phyloP scores from a whole-genome alignment of 1,284 basidiomycete species.

The Ustilago vetiveriae region DNA sequence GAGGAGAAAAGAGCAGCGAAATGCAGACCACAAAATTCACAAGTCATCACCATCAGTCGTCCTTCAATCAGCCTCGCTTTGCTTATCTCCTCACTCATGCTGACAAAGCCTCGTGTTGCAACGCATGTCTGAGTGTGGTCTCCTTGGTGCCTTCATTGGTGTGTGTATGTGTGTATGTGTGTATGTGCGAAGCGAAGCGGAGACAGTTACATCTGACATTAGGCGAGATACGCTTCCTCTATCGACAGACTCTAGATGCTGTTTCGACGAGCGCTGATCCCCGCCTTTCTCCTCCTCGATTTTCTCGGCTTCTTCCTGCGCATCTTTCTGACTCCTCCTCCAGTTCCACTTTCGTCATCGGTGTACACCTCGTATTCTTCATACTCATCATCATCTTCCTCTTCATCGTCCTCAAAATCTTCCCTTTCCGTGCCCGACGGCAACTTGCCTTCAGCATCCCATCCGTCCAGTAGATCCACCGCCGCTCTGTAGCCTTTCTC shows the following conservation, averaged over 20 bases:
- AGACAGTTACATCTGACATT: no score
- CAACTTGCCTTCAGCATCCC: constrained; percentile 82
- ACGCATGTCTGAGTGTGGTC: no score
- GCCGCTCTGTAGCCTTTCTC: constrained; percentile 83
- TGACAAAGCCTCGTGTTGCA: no score
- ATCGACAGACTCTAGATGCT: constrained; percentile 32
- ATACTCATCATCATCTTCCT: constrained; percentile 8
- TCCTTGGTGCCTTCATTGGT: no score
- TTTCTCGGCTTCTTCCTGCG: constrained; percentile 9
- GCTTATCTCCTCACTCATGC: no score
- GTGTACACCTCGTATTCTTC: constrained; percentile 12
- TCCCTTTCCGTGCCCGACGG: constrained; percentile 74
- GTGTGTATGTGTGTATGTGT: no score
- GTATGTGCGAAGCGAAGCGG: no score
- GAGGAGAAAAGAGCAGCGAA: neutral
- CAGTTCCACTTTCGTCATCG: constrained; percentile 4
- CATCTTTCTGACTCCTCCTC: constrained; percentile 3
- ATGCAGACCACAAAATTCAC: neutral
- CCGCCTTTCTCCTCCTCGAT: constrained; percentile 22
- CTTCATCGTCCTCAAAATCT: constrained; percentile 20
- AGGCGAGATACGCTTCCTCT: no score
- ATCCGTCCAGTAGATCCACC: constrained; percentile 77
- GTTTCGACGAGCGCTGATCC: constrained; percentile 49
- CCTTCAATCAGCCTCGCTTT: no score
- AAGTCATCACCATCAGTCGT: no score